phyloP scores from a whole-genome alignment of 1,284 basidiomycete genomes.

The Ganoderma resinaceum region DNA sequence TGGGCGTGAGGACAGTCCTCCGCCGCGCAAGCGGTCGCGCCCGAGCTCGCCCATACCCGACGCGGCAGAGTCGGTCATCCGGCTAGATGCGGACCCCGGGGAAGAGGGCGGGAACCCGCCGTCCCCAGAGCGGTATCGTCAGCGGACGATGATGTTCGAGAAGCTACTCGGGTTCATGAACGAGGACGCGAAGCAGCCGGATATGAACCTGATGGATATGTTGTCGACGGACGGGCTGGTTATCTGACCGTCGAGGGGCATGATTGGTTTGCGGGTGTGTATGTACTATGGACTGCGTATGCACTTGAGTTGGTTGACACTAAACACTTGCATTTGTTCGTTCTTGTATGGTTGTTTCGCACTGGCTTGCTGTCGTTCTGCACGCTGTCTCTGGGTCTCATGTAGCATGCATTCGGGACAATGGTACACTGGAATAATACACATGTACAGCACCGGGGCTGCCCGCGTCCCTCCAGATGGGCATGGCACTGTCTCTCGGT shows the following conservation, averaged over 20 bases:
- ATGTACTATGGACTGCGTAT: neutral
- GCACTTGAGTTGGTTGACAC: neutral
- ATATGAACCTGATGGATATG: slow-evolving; percentile 40
- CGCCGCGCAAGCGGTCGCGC: slow-evolving; percentile 27
- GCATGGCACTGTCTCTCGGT: neutral
- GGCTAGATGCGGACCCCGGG: slow-evolving; percentile 48
- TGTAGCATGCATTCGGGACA: slow-evolving; percentile 12
- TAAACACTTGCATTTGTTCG: neutral
- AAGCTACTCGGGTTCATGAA: slow-evolving; percentile 66
- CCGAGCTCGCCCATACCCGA: slow-evolving; percentile 17
- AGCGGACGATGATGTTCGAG: slow-evolving; percentile 76
- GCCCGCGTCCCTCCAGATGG: neutral
- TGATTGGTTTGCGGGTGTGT: neutral
- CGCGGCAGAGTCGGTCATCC: slow-evolving; percentile 30
- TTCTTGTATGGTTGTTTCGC: neutral
- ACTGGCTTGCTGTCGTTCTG: neutral
- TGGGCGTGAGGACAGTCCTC: slow-evolving; percentile 25
- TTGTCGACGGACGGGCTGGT: slow-evolving; percentile 34
- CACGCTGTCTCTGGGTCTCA: neutral
- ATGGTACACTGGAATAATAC: slow-evolving; percentile 17
- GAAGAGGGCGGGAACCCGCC: slow-evolving; percentile 37
- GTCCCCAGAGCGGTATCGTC: slow-evolving; percentile 53
- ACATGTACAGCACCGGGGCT: slow-evolving; percentile 7
- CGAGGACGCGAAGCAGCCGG: slow-evolving; percentile 69
- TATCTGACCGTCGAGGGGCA: neutral